Evolutionary conservation across 176 grass and related monocot genomes (phyloP), one percentile per base, ranked within the genome.

Genomic region (Musa beccarii): DNA sequence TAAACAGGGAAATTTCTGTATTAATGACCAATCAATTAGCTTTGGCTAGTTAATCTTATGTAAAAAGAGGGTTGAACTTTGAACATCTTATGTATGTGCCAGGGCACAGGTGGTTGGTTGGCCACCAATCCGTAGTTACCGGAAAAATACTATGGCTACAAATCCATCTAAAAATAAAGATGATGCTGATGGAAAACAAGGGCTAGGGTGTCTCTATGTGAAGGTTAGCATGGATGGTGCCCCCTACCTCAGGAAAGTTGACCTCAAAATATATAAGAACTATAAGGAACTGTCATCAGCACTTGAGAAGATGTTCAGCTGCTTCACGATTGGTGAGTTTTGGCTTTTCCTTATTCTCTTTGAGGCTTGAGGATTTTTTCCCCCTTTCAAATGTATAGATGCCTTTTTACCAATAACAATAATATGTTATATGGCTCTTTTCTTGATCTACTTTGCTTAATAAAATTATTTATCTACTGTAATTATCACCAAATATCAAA

Each of bases 141-240:
- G 92, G 57, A 95, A 84, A 78, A 88, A 84, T 81, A 90, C 91
- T 0, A 90, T 90, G 85, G 81, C 85, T 16, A 85, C 80, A 69
- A 87, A 75, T 81, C 82, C 89, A 80, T 61, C 68, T 54, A 89
- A 89, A 71, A 84, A 69, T 72, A 88, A 95, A 66, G 85, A 95
- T 9, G 91, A 90, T 19, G 79, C 52, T 51, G 85, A 87, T 14
- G 23, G 77, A 7, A 88, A 88, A 43, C 85, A 90, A 65, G 76
- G 64, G 14, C 34, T 75, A 28, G 70, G 72, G 54, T 94, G 86
- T 72, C 83, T 90, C 20, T 94, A 94, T 85, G 83, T 94, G 59
- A 94, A 94, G 85, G 91, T 94, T 69, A 88, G 91, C 87, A 94
- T 94, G 91, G 91, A 94, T 49, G 91, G 91, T 10, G 91, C 91